Percentiles rank a stretch among this genome's conserved stretches.
Evolutionary conservation across 2,329 filamentous ascomycete species (phyloP).

Genomic region (Myriosclerotinia curreyana): DNA sequence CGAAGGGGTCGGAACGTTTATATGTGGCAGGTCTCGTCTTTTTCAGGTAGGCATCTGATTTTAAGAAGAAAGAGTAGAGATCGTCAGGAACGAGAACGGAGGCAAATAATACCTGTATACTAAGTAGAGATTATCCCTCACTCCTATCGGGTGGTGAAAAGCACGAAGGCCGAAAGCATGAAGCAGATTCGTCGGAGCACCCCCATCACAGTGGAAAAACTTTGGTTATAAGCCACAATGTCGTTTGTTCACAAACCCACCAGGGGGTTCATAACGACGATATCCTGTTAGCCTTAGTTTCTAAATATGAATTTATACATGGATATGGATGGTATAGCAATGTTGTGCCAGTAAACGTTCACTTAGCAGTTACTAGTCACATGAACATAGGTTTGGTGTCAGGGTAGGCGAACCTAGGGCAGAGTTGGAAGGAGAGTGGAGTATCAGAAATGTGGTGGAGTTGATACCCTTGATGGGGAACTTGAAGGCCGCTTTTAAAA

Average conservation of each 20-base stretch:
- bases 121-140: conserved; percentile 4
- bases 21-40: conserved; percentile 10
- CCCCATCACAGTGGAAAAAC: not conserved
- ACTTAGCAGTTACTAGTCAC: not conserved
- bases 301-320: conserved; percentile 7
- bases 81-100: conserved; percentile 19
- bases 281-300: not conserved
- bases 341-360: not conserved
- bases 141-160: not conserved
- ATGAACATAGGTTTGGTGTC: not conserved
- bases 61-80: conserved; percentile 19
- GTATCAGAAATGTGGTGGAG: conserved; percentile 9
- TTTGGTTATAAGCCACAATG: conserved; percentile 10
- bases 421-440: conserved; percentile 7
- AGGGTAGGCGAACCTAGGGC: conserved; percentile 5
- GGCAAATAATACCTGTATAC: conserved; percentile 4
- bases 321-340: not conserved
- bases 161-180: not conserved
- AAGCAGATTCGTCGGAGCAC: conserved; percentile 5
- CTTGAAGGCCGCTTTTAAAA: conserved; percentile 18
- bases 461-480: conserved; percentile 17
- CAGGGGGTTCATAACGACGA: not conserved
- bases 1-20: conserved; percentile 6
- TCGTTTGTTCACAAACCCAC: not conserved
- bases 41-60: conserved; percentile 2